Conservation (phyloP, 805 yeast genomes). For the Wickerhamomyces bisporus region DNA sequence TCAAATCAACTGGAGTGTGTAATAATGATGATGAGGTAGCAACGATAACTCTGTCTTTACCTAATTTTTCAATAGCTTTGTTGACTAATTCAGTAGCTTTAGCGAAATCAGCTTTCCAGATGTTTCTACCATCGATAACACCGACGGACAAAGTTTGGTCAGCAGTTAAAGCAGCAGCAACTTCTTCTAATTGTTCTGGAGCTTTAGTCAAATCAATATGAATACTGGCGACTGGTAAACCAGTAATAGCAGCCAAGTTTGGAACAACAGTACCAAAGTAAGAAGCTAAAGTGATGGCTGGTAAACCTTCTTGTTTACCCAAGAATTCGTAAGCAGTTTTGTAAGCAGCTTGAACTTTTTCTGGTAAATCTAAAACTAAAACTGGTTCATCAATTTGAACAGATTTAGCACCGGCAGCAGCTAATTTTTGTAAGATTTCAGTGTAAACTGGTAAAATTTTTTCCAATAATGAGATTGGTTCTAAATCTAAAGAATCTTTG, state of each 20-base stretch:
- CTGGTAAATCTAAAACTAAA: constrained; percentile 89
- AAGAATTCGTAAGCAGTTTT: constrained; percentile 81
- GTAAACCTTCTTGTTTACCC: constrained; percentile 61
- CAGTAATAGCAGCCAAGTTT: constrained; percentile 84
- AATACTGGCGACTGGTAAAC: constrained; percentile 89
- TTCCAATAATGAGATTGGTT: constrained; percentile 84
- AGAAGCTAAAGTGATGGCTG: constrained; percentile 79
- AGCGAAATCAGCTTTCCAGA: constrained; percentile 96
- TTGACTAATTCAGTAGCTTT: constrained; percentile 78
- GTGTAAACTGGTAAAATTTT: constrained; percentile 91
- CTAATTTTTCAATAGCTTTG: constrained; percentile 79
- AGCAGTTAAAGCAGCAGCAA: constrained; percentile 56
- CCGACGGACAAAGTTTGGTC: constrained; percentile 89
- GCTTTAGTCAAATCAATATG: constrained; percentile 96
- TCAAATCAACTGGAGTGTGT: constrained; percentile 98
- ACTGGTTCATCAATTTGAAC: constrained; percentile 98
- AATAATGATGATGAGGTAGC: constrained; percentile 95
- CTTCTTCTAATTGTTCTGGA: constrained; percentile 92
- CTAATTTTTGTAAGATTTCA: constrained; percentile 80
- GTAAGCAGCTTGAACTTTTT: constrained; percentile 77
- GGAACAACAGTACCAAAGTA: constrained; percentile 99
- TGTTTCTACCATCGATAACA: constrained; percentile 98
- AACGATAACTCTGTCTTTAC: constrained; percentile 80
- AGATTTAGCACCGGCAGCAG: constrained; percentile 89
- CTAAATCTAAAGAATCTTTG: constrained; percentile 93